These are phyloP conservation scores for Udeniomyces megalosporus DNA, from an alignment of 768 basidiomycete species.

Conservation along the genomic window DNA sequence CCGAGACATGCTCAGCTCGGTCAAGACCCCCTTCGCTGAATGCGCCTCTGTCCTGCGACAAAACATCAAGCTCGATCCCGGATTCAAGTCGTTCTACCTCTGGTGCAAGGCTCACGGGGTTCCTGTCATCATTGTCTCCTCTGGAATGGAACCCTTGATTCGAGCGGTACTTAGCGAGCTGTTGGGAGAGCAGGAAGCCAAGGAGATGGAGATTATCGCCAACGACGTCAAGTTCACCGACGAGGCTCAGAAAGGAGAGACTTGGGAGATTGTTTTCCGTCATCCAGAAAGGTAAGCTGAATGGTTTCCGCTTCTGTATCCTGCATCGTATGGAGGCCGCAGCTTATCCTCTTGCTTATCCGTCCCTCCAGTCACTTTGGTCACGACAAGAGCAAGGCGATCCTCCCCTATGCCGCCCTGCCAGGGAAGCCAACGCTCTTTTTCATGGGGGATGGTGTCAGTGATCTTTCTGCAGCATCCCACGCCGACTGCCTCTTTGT, in stretches of 20 bases:
- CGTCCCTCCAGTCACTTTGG: slow-evolving; percentile 76
- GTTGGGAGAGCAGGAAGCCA: slow-evolving; percentile 54
- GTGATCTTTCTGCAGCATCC: slow-evolving; percentile 84
- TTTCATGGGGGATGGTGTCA: slow-evolving; percentile 97
- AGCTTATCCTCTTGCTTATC: background rate
- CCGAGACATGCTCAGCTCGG: slow-evolving; percentile 52
- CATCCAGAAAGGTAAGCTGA: slow-evolving; percentile 67
- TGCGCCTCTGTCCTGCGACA: slow-evolving; percentile 60
- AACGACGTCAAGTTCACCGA: slow-evolving; percentile 60
- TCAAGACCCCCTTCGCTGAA: slow-evolving; percentile 47
- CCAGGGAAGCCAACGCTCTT: slow-evolving; percentile 60
- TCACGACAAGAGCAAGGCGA: slow-evolving; percentile 92
- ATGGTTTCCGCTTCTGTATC: too few species aligned
- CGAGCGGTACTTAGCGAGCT: slow-evolving; percentile 75
- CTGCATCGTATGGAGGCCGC: too few species aligned
- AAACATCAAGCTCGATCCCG: slow-evolving; percentile 68
- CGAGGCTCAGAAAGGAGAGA: slow-evolving; percentile 46
- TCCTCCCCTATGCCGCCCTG: slow-evolving; percentile 70
- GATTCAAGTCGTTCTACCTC: slow-evolving; percentile 71
- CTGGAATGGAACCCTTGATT: slow-evolving; percentile 87
- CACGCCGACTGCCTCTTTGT: slow-evolving; percentile 93
- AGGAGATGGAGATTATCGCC: slow-evolving; percentile 77
- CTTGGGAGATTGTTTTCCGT: slow-evolving; percentile 55
- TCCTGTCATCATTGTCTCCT: slow-evolving; percentile 85
- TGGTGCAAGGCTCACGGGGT: slow-evolving; percentile 69